These are phyloP conservation scores for Rhizopus arrhizus DNA, from an alignment of 371 early-diverging fungal genomes.

Conservation along the genomic window DNA sequence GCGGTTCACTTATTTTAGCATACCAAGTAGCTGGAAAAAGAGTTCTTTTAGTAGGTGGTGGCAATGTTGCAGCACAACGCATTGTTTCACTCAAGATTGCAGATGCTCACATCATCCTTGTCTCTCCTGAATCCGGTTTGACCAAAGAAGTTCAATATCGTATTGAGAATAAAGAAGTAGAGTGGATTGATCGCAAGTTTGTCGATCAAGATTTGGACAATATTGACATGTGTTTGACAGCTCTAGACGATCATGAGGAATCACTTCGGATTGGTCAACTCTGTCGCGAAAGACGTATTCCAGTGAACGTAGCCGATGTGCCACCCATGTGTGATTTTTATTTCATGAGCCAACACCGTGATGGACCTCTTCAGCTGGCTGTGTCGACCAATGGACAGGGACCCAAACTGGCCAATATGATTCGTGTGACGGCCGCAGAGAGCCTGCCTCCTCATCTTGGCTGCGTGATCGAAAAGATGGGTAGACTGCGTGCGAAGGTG, in stretches of 20 bases:
- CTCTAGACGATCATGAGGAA: slow-evolving; percentile 76
- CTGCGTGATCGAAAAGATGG: slow-evolving; percentile 73
- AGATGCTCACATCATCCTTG: slow-evolving; percentile 75
- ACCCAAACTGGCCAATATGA: slow-evolving; percentile 81
- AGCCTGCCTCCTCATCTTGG: slow-evolving; percentile 70
- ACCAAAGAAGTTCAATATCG: slow-evolving; percentile 67
- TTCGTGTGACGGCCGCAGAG: slow-evolving; percentile 68
- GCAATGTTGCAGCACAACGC: slow-evolving; percentile 79
- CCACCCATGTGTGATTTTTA: slow-evolving; percentile 90
- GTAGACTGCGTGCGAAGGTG: slow-evolving; percentile 67
- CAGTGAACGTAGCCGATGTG: slow-evolving; percentile 92
- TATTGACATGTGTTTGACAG: slow-evolving; percentile 78
- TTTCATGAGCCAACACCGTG: slow-evolving; percentile 86
- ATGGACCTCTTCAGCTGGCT: slow-evolving; percentile 84
- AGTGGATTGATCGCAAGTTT: slow-evolving; percentile 65
- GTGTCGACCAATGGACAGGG: slow-evolving; percentile 91
- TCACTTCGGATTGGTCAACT: slow-evolving; percentile 70
- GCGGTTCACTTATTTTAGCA: slow-evolving; percentile 81
- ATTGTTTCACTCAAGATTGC: slow-evolving; percentile 79
- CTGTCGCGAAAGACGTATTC: slow-evolving; percentile 71
- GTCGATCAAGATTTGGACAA: slow-evolving; percentile 56
- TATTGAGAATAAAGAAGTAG: slow-evolving; percentile 61
- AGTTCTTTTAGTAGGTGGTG: slow-evolving; percentile 85
- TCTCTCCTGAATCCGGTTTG: slow-evolving; percentile 68
- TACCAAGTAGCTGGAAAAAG: slow-evolving; percentile 70